Evolutionary conservation across 768 basidiomycete species (phyloP), one percentile per base, ranked within the genome.

Genomic region (Termitomyces sp.): DNA sequence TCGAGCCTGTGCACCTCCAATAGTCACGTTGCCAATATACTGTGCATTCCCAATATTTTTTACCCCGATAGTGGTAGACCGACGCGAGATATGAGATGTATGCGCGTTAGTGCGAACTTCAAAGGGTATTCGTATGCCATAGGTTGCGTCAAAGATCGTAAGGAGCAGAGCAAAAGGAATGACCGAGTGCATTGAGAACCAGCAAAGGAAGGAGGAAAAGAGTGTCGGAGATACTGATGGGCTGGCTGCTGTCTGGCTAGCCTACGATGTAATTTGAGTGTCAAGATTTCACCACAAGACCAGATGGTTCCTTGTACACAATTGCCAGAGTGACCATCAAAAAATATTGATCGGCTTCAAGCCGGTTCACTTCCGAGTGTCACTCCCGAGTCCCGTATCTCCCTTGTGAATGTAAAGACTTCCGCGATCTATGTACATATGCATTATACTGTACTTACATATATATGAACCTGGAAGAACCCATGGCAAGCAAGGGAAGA

Each of bases 11-110:
- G 69, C 69, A 16, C 86, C 86, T 15, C 81, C 85, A 40, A 91
- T 69, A 15, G 85, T 87, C 58, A 91, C 76, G 62, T 88, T 89
- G 38, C 79, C 74, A 47, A 86, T 81, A 64, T 91, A 91, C 63
- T 89, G 83, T 0, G 83, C 76, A 71, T 91, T 90, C 60, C 82
- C 83, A 0, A 79, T 84, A 69, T 91, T 86, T 23, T 71, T 70
- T 25, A 90, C 70, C 15, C 82, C 73, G 4, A 85, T 60, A 32
- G 71, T 66, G 33, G 65, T 63, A 38, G 60, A 58, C 50, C 73
- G 65, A 51, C 73, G 71, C 16, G 61, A 57, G 33, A 75, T 64
- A 27, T 62, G 59, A 50, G 62, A 57, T 29, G 63, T 53, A 41
- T 61, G 59, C 38, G 61, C 51, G 53, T 60, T 61, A 44, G 70